Conservation (phyloP, 257 asterid genomes). For the Prunella vulgaris region DNA sequence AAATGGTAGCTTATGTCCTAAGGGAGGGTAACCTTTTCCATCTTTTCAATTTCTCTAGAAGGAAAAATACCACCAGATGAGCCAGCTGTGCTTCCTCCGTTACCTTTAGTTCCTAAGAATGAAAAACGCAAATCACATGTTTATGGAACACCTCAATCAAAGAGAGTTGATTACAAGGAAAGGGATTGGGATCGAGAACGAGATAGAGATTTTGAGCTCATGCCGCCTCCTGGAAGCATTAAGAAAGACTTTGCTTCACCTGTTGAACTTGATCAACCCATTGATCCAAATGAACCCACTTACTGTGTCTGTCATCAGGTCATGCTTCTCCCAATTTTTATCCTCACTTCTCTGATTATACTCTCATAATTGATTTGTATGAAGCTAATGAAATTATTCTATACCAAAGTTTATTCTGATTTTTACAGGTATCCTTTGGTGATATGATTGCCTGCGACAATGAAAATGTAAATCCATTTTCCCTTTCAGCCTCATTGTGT, state of each 20-base stretch:
- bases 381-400: conserved; percentile 7
- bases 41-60: conserved; percentile 43
- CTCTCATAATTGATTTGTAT: not conserved
- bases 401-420: conserved; percentile 18
- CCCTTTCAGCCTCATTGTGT: not conserved
- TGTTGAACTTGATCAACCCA: conserved; percentile 74
- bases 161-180: conserved; percentile 68
- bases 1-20: conserved; percentile 4
- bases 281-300: conserved; percentile 94
- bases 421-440: conserved; percentile 82
- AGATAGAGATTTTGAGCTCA: conserved; percentile 87
- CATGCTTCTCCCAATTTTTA: conserved; percentile 18
- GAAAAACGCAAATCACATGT: conserved; percentile 56
- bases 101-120: conserved; percentile 70
- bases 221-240: conserved; percentile 98
- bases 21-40: not conserved
- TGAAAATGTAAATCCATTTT: conserved; percentile 53
- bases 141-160: conserved; percentile 68
- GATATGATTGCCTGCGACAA: conserved; percentile 99
- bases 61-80: conserved; percentile 88
- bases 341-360: not conserved
- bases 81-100: conserved; percentile 82
- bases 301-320: conserved; percentile 98
- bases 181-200: conserved; percentile 94
- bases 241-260: conserved; percentile 74